phyloP scores from a whole-genome alignment of 1,284 basidiomycete species.

The Coriolopsis trogii region DNA sequence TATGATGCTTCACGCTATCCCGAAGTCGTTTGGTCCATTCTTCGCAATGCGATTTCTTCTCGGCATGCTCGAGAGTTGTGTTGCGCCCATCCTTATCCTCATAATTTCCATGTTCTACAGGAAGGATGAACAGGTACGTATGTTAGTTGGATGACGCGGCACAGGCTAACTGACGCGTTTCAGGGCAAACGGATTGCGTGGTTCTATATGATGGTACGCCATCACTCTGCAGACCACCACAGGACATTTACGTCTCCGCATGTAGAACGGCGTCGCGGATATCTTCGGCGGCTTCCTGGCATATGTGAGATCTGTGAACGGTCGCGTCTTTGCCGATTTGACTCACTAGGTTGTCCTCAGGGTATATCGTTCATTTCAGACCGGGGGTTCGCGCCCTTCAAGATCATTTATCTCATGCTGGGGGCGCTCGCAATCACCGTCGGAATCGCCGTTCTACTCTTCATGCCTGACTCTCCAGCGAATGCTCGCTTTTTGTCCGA shows the following conservation, averaged over 20 bases:
- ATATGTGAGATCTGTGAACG: conserved; percentile 36
- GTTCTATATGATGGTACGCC: conserved; percentile 71
- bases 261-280: conserved; percentile 47
- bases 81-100: conserved; percentile 64
- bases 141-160: neutral
- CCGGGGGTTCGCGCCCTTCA: conserved; percentile 52
- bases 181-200: conserved; percentile 59
- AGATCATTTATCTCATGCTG: conserved; percentile 69
- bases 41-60: conserved; percentile 65
- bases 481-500: conserved; percentile 60
- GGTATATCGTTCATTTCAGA: conserved; percentile 62
- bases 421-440: conserved; percentile 63
- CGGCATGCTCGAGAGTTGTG: conserved; percentile 69
- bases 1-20: conserved; percentile 64
- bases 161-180: neutral
- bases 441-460: conserved; percentile 59
- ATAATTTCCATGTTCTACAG: conserved; percentile 74
- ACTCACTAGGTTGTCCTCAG: conserved; percentile 6
- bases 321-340: neutral
- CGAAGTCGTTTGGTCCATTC: conserved; percentile 60
- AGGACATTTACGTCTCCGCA: no score
- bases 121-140: conserved; percentile 65
- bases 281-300: conserved; percentile 71
- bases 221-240: no score
- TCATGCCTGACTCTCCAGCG: conserved; percentile 70